Evolutionary conservation across 1,284 basidiomycete genomes (phyloP).

Genomic region (Schizophyllum amplum): DNA sequence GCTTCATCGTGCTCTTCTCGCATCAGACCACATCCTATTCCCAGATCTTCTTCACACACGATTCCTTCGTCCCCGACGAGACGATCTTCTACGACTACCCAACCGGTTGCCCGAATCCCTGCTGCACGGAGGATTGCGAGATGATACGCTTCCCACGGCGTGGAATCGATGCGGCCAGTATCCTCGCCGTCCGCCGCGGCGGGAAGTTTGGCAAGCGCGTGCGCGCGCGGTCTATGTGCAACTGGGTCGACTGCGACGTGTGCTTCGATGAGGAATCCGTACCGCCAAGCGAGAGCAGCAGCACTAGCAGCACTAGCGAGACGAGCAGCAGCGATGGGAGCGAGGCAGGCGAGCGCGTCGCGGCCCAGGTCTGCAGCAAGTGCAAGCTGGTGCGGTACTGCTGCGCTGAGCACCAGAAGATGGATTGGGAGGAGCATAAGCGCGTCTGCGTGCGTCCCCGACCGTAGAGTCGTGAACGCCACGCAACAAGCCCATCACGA

Average conservation of each 20-base stretch:
- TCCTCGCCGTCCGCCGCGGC: slow-evolving; percentile 52
- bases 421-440: slow-evolving; percentile 67
- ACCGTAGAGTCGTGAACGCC: neutral
- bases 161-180: slow-evolving; percentile 48
- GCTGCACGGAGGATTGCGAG: slow-evolving; percentile 70
- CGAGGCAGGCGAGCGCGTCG: slow-evolving; percentile 20
- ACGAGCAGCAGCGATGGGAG: slow-evolving; percentile 23
- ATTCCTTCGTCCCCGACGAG: slow-evolving; percentile 57
- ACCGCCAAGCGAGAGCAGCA: slow-evolving; percentile 15
- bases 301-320: slow-evolving; percentile 40
- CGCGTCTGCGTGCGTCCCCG: slow-evolving; percentile 41
- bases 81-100: slow-evolving; percentile 69
- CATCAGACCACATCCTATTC: slow-evolving; percentile 72
- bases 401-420: slow-evolving; percentile 57
- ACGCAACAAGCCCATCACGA: neutral
- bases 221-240: slow-evolving; percentile 57
- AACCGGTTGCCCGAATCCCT: slow-evolving; percentile 66
- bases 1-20: slow-evolving; percentile 67
- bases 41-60: slow-evolving; percentile 59
- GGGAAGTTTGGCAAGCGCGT: slow-evolving; percentile 38
- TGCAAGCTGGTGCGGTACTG: slow-evolving; percentile 71
- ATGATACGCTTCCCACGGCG: slow-evolving; percentile 67
- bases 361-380: slow-evolving; percentile 58
- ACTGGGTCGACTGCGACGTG: slow-evolving; percentile 67
- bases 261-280: slow-evolving; percentile 41